Base-by-base conservation (phyloP, 495 filamentous ascomycete genomes). In the Hyaloscypha hepaticicola region DNA sequence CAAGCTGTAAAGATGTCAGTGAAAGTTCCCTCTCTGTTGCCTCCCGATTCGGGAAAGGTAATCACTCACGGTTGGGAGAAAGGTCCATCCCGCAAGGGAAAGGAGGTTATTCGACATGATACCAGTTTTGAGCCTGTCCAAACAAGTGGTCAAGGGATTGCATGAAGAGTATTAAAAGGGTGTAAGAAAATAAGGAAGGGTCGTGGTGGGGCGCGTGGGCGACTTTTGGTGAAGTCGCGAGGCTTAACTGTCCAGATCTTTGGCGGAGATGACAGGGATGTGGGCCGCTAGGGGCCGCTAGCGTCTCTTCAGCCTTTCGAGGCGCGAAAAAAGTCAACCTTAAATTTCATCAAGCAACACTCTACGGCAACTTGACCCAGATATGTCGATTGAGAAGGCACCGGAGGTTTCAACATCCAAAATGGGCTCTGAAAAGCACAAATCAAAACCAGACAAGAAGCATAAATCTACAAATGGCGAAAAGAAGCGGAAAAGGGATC, bases 61-160 rank as follows among this genome's bases (percentile, higher is more conserved):
- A 27, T 26, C 19, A 76, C 87, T 69, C 73, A 91, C 90, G 63
- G 86, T 86, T 52, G 91, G 91, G 55, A 96, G 87, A 72, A 94
- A 85, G 33, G 83, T 83, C 91, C 91, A 96, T 50, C 90, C 90
- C 31, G 91, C 70, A 53, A 89, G 86, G 16, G 90, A 91, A n/a
- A 94, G 75, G n/a, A 93, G 56, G 60, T 73, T 71, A 59, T 70
- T 66, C 58, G 72, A 72, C 53, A 67, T 65, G 38, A 53, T 66
- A 25, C 34, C 3, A 22, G 34, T 19, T 27, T 31, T 27, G 14
- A 50, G 9, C 29, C 29, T 1, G 28, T 53, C 19, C 48, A 14
- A 24, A 24, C 26, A 53, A n/a, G 58, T 24, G 25, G 31, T 45
- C 64, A 61, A 48, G 28, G 50, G 29, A 65, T 50, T 24, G 9